Evolutionary conservation across 331 rosid species (phyloP), one percentile per base, ranked within the genome.

Genomic region (Malus hybrid): DNA sequence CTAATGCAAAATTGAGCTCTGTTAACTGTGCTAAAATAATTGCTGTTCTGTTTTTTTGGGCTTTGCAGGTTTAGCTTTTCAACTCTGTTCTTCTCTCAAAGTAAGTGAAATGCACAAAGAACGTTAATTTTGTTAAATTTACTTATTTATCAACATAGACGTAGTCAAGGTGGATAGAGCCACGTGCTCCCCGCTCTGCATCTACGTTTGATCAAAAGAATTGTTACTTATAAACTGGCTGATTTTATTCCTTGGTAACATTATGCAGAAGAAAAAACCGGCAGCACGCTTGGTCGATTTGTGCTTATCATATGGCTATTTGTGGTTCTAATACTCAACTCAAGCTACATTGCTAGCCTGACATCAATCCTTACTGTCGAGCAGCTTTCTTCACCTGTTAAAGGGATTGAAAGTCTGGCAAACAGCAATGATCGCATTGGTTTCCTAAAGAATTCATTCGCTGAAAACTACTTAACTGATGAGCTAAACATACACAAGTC

Each of bases 281-380:
- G 77, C 3, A 91, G 90, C 84, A 79, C 89, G n/a, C 87, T 91
- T 2, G 90, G 88, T 39, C 87, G 97, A 14, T 50, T 91, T 4
- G 91, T 91, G 75, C 78, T 91, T 20, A 80, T 91, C 65, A 80
- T 89, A 79, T 91, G 97, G 97, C 82, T 89, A 1, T 91, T 87
- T 67, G 93, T 87, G 19, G 92, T 89, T 18, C 77, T 91, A 13
- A 85, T 89, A 80, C 76, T 91, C 33, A 89, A 86, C 79, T 89
- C 97, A 2, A 91, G 89, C 81, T 89, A 91, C 66, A 91, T 24
- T 57, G 97, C 97, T 63, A 89, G 88, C 74, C 50, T 91, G 64
- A 87, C 93, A n/a, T 91, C 97, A 20, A 91, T 87, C 42, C 85
- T 91, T 26, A 91, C 93, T 11, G 97, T 88, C 71, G 89, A 89